Conservation (phyloP, 306 rosid genomes). For the Vigna unguiculata region DNA sequence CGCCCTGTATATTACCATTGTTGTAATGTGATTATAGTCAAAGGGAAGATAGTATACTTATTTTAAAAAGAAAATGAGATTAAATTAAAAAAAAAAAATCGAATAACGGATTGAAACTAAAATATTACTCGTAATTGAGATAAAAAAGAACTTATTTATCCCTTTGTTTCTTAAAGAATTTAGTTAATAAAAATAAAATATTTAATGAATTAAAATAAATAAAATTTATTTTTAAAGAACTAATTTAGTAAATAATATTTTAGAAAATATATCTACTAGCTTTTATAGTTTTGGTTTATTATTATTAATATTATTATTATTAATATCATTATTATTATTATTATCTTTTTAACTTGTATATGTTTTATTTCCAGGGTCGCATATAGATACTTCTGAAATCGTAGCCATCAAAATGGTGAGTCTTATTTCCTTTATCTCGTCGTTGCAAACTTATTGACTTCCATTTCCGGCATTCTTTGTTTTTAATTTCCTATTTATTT, state of each 20-base stretch:
- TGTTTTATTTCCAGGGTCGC: constrained; percentile 52
- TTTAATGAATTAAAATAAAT: background rate
- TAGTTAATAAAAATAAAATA: background rate
- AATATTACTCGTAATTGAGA: too few species aligned
- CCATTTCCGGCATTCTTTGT: background rate
- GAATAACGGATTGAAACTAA: too few species aligned
- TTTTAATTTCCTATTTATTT: background rate
- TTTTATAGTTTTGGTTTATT: too few species aligned
- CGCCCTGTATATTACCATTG: too few species aligned
- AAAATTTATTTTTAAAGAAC: background rate
- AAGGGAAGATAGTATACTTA: too few species aligned
- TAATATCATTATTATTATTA: background rate
- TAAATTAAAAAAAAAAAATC: too few species aligned
- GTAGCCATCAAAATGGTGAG: constrained; percentile 79
- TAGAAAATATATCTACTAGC: too few species aligned
- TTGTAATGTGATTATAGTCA: too few species aligned
- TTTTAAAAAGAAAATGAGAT: too few species aligned
- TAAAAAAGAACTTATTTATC: too few species aligned
- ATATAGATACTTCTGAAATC: constrained; percentile 61
- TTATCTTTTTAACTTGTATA: background rate
- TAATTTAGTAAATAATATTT: background rate
- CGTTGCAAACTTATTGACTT: background rate
- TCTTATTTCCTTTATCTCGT: background rate
- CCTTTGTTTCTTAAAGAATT: too few species aligned
- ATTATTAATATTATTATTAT: background rate